Evolutionary conservation across 148 eudicot species (phyloP), one percentile per base, ranked within the genome.

Genomic region (Polygonum maritimum): DNA sequence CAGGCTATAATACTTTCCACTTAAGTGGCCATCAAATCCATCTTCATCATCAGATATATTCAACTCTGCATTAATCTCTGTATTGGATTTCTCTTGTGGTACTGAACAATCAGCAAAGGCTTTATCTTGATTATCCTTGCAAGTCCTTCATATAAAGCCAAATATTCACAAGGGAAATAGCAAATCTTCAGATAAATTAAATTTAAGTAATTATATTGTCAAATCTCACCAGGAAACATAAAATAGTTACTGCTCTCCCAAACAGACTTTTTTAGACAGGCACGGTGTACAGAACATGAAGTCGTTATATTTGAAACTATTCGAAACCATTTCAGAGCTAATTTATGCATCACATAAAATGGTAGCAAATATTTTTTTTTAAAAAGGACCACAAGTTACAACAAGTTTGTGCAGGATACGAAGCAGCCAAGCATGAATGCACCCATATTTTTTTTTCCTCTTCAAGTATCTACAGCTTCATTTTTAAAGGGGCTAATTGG

Each of bases 41-140:
- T 89, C 94, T 79, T 95, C 97, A 75, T 88, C 98, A 81, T 95
- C 99, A 76, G 99, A 92, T 86, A 95, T 82, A 78, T 90, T 89
- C 89, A 95, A 76, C 83, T 95, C 99, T 40, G 87, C 88, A 83
- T 95, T 95, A 72, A 95, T 92, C 63, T 87, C 97, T 54, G 92
- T 80, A 87, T 92, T 88, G 70, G 97, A 89, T 85, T 87, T 95
- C 88, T 90, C 97, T 88, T 95, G 99, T 5, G 92, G 94, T 78
- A 90, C 86, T 45, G 89, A 88, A 87, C 99, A 95, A 77, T 89
- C 89, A 76, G 92, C 94, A 80, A 89, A 95, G 54, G 81, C 86
- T 84, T 85, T 82, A 83, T 92, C 96, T 79, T 79, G 80, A 78
- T 92, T 95, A 80, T 95, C 97, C 85, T 87, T 89, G 82, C 99